Base-by-base conservation (phyloP, 805 yeast species). In the Teunomyces atbi region DNA sequence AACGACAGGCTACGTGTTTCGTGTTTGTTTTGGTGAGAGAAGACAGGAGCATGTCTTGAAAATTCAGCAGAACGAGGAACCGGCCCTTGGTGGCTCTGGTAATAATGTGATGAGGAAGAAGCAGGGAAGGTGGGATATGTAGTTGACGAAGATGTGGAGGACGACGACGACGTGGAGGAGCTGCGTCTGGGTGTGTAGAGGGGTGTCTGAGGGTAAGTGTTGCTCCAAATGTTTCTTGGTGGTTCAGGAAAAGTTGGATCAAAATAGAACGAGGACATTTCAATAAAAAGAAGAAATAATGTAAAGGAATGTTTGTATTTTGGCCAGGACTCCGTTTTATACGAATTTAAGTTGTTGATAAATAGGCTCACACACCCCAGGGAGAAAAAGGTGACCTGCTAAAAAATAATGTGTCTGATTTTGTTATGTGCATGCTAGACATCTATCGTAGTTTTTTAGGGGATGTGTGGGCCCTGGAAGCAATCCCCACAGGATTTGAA, bases 331-430 rank as follows among this genome's bases (percentile, higher is more conserved):
- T 36, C 39, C 39, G 27, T 36, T 36, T 36, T 36, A 20, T 36
- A 36, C 20, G 23, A 36, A 36, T n/a, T 13, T 16, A 18, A 34
- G 37, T 34, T 34, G 37, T 34, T 11, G 37, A 16, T 34, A 34
- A 34, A 34, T 34, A 34, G 21, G 37, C 37, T 34, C 37, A 34
- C 37, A 19, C 37, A 30, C 6, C 26, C 15, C 8, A 20, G 15
- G 39, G 26, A 36, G 39, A 36, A 36, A 36, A 36, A 36, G 6
- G 39, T 36, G 39, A 36, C 39, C 39, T 36, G 39, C 28, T 36
- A 36, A 36, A 36, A 36, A 36, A 36, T 36, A 36, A 21, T 36
- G 39, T 20, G 39, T 35, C 38, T 36, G 28, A 36, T 36, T 36
- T 36, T 21, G 23, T 36, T 36, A 30, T 30, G 33, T 30, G 33